Evolutionary conservation across 2,329 filamentous ascomycete species (phyloP).

Genomic region (Salinomyces thailandicus): DNA sequence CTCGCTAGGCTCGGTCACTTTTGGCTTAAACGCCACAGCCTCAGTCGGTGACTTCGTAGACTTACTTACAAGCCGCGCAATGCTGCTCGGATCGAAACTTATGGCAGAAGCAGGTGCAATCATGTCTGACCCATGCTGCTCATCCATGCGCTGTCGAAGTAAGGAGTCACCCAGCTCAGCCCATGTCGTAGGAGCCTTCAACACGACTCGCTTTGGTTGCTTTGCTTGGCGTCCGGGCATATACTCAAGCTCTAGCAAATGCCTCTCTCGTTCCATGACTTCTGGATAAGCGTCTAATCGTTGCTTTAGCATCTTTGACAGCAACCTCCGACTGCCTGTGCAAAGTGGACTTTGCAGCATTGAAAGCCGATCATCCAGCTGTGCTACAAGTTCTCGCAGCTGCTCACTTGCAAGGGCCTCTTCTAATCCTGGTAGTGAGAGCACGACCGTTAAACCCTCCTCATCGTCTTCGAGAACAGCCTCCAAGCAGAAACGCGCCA

Average conservation of each 20-base stretch:
- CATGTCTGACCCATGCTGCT: constrained; percentile 17
- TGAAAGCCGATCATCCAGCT: constrained; percentile 47
- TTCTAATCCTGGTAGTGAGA: constrained; percentile 49
- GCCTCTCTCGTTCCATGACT: constrained; percentile 19
- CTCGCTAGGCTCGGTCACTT: neutral
- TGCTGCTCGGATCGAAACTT: constrained; percentile 16
- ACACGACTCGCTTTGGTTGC: constrained; percentile 10
- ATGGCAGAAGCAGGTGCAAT: constrained; percentile 15
- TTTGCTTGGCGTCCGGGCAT: constrained; percentile 1
- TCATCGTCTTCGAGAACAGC: constrained; percentile 53
- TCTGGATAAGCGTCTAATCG: constrained; percentile 45
- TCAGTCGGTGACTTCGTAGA: neutral
- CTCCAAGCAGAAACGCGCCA: constrained; percentile 53
- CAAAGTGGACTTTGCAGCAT: constrained; percentile 41
- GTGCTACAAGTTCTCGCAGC: constrained; percentile 38
- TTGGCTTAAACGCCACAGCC: neutral
- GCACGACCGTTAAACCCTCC: constrained; percentile 42
- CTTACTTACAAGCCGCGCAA: neutral
- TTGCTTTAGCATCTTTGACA: constrained; percentile 43
- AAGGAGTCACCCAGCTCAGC: constrained; percentile 24
- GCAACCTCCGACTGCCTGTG: constrained; percentile 38
- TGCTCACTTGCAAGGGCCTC: constrained; percentile 45
- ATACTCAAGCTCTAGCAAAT: constrained; percentile 6
- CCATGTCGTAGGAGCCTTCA: constrained; percentile 23
- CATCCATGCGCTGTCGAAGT: constrained; percentile 18